These are phyloP conservation scores for Toxoplasma gondii DNA, from an alignment of 169 alveolate species.

Conservation along the genomic window DNA sequence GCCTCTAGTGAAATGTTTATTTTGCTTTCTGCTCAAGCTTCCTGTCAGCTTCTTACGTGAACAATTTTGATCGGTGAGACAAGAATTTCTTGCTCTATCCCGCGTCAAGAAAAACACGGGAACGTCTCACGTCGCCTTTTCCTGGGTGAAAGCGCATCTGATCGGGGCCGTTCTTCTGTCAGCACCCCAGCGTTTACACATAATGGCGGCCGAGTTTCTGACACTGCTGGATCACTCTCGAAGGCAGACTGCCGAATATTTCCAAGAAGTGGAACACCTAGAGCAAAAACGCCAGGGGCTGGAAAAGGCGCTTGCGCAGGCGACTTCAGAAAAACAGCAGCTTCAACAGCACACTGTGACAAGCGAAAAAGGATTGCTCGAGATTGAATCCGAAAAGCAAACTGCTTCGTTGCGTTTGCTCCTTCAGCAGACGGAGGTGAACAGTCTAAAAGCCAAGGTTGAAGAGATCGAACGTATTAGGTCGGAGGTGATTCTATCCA, in stretches of 20 bases:
- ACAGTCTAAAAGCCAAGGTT: neutral
- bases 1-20: no score
- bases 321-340: neutral
- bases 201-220: neutral
- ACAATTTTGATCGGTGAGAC: no score
- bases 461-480: neutral
- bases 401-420: neutral
- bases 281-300: neutral
- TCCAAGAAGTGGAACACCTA: neutral
- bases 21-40: no score
- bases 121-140: no score
- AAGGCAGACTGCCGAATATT: conserved; percentile 6
- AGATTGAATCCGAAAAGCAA: neutral
- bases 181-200: neutral
- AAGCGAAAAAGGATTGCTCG: neutral
- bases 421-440: neutral
- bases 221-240: neutral
- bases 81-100: no score
- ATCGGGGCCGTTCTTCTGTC: no score
- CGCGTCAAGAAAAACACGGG: no score
- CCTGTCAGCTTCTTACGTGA: no score
- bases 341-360: neutral
- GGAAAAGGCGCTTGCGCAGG: neutral
- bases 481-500: neutral
- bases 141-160: no score